Evolutionary conservation across 768 basidiomycete genomes (phyloP).

Genomic region (Scleroderma bovista): DNA sequence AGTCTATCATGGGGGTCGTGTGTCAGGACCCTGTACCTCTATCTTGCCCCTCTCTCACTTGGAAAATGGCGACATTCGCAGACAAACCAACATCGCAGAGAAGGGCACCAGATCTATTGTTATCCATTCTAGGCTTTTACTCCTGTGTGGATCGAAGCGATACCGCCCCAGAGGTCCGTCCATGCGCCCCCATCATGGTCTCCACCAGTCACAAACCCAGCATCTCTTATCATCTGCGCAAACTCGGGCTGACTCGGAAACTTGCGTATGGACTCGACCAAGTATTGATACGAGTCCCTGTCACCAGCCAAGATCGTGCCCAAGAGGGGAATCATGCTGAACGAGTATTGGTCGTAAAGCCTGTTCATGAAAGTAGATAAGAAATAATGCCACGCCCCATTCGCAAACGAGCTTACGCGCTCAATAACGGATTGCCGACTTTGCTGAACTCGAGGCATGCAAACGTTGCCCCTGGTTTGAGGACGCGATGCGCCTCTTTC

Average conservation of each 20-base stretch:
- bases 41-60: no score
- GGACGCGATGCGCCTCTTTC: conserved; percentile 84
- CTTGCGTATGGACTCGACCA: conserved; percentile 93
- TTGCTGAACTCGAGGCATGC: conserved; percentile 95
- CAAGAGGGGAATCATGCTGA: conserved; percentile 88
- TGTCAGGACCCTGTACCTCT: neutral
- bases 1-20: conserved; percentile 24
- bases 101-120: neutral
- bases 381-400: neutral
- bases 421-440: conserved; percentile 82
- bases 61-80: no score
- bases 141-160: conserved; percentile 79
- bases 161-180: conserved; percentile 82
- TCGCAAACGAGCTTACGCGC: conserved; percentile 53
- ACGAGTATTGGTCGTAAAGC: conserved; percentile 91
- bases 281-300: conserved; percentile 92
- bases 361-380: conserved; percentile 35
- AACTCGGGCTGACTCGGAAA: conserved; percentile 90
- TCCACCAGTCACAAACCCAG: conserved; percentile 71
- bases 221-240: conserved; percentile 81
- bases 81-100: neutral
- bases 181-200: conserved; percentile 80
- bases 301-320: conserved; percentile 98
- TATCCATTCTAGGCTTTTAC: conserved; percentile 65
- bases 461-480: conserved; percentile 94